Conservation (phyloP, 805 yeast genomes). For the Candida tammaniensis region DNA sequence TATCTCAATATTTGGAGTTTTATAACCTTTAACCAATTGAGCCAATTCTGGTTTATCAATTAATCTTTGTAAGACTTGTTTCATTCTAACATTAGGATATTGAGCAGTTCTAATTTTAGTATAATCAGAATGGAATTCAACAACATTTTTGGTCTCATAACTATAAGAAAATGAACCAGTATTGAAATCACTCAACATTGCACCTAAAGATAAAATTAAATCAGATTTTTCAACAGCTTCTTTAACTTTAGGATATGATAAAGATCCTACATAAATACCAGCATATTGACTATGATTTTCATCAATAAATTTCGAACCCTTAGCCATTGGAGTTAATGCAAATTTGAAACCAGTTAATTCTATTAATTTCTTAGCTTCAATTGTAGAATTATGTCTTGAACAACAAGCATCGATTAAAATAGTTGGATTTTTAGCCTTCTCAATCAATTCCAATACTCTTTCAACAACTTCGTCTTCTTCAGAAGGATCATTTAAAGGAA, state of each 20-base stretch:
- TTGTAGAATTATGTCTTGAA: slow-evolving; percentile 65
- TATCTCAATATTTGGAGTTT: slow-evolving; percentile 13
- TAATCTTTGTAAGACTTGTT: slow-evolving; percentile 34
- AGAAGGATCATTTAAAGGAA: slow-evolving; percentile 28
- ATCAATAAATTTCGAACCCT: slow-evolving; percentile 57
- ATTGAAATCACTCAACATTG: slow-evolving; percentile 82
- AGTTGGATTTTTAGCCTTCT: slow-evolving; percentile 63
- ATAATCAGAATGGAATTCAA: slow-evolving; percentile 77
- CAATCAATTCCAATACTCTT: slow-evolving; percentile 47
- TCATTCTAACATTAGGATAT: slow-evolving; percentile 73
- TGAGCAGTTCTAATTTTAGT: slow-evolving; percentile 67
- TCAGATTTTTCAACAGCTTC: slow-evolving; percentile 38
- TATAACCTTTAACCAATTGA: slow-evolving; percentile 10
- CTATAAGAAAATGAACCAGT: slow-evolving; percentile 83
- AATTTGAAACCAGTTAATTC: slow-evolving; percentile 74
- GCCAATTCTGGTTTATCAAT: slow-evolving; percentile 11
- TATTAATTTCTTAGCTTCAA: slow-evolving; percentile 62
- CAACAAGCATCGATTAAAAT: slow-evolving; percentile 88
- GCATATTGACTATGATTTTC: slow-evolving; percentile 73
- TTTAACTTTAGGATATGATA: slow-evolving; percentile 40
- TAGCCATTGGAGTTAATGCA: slow-evolving; percentile 89
- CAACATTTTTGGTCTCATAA: slow-evolving; percentile 69
- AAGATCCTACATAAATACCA: slow-evolving; percentile 84
- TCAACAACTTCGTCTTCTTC: slow-evolving; percentile 38
- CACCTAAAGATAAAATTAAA: slow-evolving; percentile 76